Percentiles rank a stretch among this genome's conserved stretches.
Conservation (phyloP, 345 rosid genomes). For the Theobroma cacao region DNA sequence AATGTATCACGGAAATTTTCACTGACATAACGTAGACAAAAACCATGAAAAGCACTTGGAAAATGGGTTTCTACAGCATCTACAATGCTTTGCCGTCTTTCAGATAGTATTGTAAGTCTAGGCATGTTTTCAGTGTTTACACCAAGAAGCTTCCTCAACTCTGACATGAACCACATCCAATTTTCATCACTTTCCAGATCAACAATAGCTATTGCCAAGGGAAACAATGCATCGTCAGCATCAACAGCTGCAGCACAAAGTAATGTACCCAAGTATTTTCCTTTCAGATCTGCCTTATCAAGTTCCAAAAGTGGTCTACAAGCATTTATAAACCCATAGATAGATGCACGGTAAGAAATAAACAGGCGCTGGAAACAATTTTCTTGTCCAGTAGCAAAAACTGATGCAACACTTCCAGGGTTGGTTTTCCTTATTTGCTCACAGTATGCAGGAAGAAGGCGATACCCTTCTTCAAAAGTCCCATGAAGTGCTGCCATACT, state of each 20-base stretch:
- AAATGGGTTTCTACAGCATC: conserved; percentile 98
- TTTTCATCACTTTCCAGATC: conserved; percentile 83
- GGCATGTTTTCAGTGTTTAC: conserved; percentile 94
- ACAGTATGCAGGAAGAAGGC: conserved; percentile 85
- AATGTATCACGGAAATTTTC: conserved; percentile 94
- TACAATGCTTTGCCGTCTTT: conserved; percentile 76
- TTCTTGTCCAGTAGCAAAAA: conserved; percentile 75
- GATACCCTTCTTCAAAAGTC: conserved; percentile 95
- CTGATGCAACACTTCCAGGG: conserved; percentile 92
- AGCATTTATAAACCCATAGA: conserved; percentile 85
- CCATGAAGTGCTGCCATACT: conserved; percentile 99
- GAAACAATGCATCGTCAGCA: conserved; percentile 84
- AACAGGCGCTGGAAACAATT: conserved; percentile 96
- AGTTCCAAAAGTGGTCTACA: conserved; percentile 95
- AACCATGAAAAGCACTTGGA: conserved; percentile 90
- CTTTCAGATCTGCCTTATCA: conserved; percentile 88
- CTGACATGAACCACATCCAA: conserved; percentile 99
- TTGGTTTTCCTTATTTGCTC: conserved; percentile 79
- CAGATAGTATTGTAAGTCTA: conserved; percentile 93
- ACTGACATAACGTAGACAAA: conserved; percentile 85
- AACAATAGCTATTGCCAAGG: conserved; percentile 84
- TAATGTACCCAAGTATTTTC: conserved; percentile 83
- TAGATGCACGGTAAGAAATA: conserved; percentile 81
- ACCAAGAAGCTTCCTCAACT: conserved; percentile 91
- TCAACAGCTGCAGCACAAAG: conserved; percentile 96